A percentile compares a stretch with the other conserved stretches of the same genome.
These are phyloP conservation scores for Sporothrix phasma DNA, from an alignment of 2,329 filamentous ascomycete genomes.

Conservation along the genomic window DNA sequence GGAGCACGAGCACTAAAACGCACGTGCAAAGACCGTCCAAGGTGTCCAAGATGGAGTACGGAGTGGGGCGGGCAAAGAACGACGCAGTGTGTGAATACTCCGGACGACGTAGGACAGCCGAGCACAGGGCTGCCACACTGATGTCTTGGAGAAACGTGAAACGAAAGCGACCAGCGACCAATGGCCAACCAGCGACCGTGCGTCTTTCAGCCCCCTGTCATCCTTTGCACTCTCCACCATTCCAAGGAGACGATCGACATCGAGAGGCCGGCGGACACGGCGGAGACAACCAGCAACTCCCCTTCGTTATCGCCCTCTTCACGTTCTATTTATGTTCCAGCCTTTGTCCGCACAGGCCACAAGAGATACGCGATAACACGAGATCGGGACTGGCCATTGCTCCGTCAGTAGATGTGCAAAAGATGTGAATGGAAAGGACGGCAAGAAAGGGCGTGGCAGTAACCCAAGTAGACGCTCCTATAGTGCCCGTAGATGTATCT, in stretches of 20 bases:
- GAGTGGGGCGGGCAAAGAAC: neutral
- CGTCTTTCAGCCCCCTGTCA: neutral
- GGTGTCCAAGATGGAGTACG: no score
- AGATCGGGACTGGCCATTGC: neutral
- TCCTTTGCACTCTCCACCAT: neutral
- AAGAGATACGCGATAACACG: neutral
- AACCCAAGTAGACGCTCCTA: neutral
- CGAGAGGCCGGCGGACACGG: neutral
- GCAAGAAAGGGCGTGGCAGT: neutral
- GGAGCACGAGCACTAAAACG: neutral
- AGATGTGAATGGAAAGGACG: neutral
- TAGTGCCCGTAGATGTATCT: no score
- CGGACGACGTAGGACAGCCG: neutral
- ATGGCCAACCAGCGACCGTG: neutral
- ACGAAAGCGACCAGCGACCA: neutral
- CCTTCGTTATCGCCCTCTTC: no score
- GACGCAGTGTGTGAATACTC: no score
- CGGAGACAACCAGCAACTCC: neutral
- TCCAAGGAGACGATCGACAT: neutral
- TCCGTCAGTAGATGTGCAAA: neutral
- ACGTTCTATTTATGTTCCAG: no score
- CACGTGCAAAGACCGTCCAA: neutral
- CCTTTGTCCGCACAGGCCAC: neutral
- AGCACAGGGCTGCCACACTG: neutral
- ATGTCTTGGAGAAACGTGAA: slow-evolving; percentile 8